These are phyloP conservation scores for grape (Vitis vinifera) DNA, from an alignment of 164 flowering plant species.

Conservation along the genomic window DNA sequence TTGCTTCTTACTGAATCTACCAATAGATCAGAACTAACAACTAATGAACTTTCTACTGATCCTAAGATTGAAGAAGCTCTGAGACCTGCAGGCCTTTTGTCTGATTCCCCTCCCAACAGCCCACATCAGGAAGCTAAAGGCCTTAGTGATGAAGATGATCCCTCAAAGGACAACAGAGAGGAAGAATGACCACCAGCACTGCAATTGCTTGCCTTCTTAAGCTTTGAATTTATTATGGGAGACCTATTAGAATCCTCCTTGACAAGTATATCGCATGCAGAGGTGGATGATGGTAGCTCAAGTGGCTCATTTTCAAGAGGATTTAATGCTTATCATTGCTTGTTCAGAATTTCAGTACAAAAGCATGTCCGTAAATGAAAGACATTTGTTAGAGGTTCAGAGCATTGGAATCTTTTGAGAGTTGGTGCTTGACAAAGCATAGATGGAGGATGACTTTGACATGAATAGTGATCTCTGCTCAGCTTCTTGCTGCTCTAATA, in stretches of 20 bases:
- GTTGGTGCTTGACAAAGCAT: no score
- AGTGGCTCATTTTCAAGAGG: conserved; percentile 26
- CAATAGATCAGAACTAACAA: conserved; percentile 25
- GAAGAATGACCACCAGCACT: conserved; percentile 90
- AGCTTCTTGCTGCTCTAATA: conserved; percentile 98
- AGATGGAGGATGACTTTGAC: conserved; percentile 21
- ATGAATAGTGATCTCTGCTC: conserved; percentile 82
- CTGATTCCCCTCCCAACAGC: conserved; percentile 84
- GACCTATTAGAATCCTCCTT: conserved; percentile 59
- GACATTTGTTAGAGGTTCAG: no score
- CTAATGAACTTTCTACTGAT: conserved; percentile 26
- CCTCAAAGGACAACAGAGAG: conserved; percentile 15
- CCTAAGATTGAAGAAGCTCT: conserved; percentile 60
- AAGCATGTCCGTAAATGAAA: no score
- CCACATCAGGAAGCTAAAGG: conserved; percentile 36
- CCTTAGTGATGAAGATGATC: conserved; percentile 20
- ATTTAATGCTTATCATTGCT: no score
- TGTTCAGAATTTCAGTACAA: no score
- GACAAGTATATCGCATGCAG: conserved; percentile 41
- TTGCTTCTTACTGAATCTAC: conserved; percentile 14
- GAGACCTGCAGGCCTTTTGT: conserved; percentile 72
- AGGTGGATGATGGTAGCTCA: conserved; percentile 51
- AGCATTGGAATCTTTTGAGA: no score
- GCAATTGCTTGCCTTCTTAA: conserved; percentile 94
- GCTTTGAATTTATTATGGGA: conserved; percentile 78